Percentiles rank a stretch among this genome's conserved stretches.
These are phyloP conservation scores for Dryas octopetala DNA, from an alignment of 306 rosid species.

Conservation along the genomic window DNA sequence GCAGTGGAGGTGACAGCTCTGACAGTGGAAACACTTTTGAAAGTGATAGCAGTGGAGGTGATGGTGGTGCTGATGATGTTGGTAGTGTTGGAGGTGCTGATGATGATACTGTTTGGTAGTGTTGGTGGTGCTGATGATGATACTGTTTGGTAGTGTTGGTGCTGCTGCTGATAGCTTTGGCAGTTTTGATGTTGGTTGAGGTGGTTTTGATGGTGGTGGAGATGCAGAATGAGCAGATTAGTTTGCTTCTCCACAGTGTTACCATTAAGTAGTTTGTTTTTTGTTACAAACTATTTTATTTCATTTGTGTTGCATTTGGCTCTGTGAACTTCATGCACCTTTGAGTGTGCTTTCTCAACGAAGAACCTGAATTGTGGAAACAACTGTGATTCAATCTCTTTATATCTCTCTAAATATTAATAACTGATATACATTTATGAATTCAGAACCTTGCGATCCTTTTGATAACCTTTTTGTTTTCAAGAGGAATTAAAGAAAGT, in stretches of 20 bases:
- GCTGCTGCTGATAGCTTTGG: conserved; percentile 16
- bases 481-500: too few species aligned
- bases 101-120: conserved; percentile 25
- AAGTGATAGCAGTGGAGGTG: conserved; percentile 27
- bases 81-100: conserved; percentile 15
- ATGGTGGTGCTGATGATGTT: conserved; percentile 23
- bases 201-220: neutral
- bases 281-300: neutral
- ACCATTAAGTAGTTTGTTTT: conserved; percentile 1
- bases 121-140: conserved; percentile 19
- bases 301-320: neutral
- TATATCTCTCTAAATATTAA: too few species aligned
- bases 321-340: neutral
- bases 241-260: neutral
- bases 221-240: neutral
- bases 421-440: too few species aligned
- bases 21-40: conserved; percentile 27
- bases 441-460: too few species aligned
- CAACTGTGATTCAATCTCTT: neutral
- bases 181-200: neutral
- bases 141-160: neutral
- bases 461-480: too few species aligned
- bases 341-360: neutral
- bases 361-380: neutral
- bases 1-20: conserved; percentile 18